Evolutionary conservation across 192 early-diverging fungal species (phyloP), one percentile per base, ranked within the genome.

Genomic region (Mortierella claussenii): DNA sequence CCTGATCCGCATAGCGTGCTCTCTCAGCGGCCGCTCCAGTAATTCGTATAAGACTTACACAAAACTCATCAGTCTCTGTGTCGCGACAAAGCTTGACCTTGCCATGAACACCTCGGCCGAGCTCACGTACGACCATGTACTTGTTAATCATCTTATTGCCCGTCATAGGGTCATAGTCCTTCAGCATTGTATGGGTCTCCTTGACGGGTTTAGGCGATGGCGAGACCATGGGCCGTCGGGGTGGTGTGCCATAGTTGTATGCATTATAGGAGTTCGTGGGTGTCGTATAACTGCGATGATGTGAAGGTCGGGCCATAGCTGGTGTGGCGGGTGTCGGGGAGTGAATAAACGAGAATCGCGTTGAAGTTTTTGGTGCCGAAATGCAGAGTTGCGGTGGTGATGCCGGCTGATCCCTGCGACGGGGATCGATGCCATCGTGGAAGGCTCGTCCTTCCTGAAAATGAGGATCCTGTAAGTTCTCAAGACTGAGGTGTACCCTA

Each of bases 141-240:
- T 97, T 87, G 80, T 99, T 99, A 69, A 99, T 94, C 87, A 93
- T 92, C 65, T 99, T 99, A 79, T 92, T 91, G 18, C 96, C 97
- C 1, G 93, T 94, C 42, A 73, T 80, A 43, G 90, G 87, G 67
- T 97, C 94, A 76, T 92, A 89, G 52, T 93, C 89, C 40, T 94
- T 90, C 61, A 88, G 88, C 74, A 98, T 92, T 40, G 82, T 89
- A 52, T 87, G 82, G 2, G 96, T 98, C 76, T 96, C 96, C 59
- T 93, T 89, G 28, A 97, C 92, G 24, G 73, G 73, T 26, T 61
- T 65, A 10, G 73, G 64, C 20, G 73, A 61, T 12, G 73, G 73
- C 0, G 73, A 76, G 15, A 45, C 59, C 32, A 59, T 59, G 0
- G 62, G 31, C 15, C 58, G 44, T 17, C 53, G 63, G 20, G 73